These are phyloP conservation scores for Wickerhamiella qilinensis DNA, from an alignment of 805 yeast genomes.

Conservation along the genomic window DNA sequence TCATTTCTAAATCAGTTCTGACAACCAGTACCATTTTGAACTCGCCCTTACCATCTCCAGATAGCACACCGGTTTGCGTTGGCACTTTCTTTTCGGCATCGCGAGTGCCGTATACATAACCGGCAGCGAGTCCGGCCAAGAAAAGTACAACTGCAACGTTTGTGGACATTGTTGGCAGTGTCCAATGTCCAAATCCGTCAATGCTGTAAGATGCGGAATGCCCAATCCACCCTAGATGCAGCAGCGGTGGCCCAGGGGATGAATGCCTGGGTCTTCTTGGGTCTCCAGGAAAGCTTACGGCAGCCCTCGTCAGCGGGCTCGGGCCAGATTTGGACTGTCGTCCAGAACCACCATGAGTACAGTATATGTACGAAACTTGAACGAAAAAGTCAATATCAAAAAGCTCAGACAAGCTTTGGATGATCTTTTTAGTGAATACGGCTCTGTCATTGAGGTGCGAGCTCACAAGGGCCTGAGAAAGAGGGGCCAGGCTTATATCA, in stretches of 20 bases:
- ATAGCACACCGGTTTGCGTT: background rate
- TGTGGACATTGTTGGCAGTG: constrained; percentile 25
- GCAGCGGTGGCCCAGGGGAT: no score
- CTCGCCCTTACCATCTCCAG: constrained; percentile 4
- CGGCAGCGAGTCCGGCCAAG: constrained; percentile 4
- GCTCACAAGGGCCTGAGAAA: constrained; percentile 46
- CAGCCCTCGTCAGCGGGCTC: no score
- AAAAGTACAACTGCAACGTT: constrained; percentile 1
- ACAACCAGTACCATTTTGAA: constrained; percentile 65
- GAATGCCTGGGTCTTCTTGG: no score
- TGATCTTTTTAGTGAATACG: constrained; percentile 29
- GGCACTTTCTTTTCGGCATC: constrained; percentile 1
- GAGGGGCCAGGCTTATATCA: constrained; percentile 74
- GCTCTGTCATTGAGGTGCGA: constrained; percentile 33
- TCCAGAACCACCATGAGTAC: no score
- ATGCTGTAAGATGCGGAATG: no score
- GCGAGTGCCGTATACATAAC: constrained; percentile 4
- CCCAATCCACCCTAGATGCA: no score
- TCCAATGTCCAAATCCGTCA: no score
- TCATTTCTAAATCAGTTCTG: constrained; percentile 79
- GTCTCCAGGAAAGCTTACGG: no score
- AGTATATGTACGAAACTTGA: constrained; percentile 54
- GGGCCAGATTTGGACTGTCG: no score
- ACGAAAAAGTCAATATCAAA: constrained; percentile 46
- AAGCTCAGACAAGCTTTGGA: constrained; percentile 31